phyloP scores from a whole-genome alignment of 2,329 filamentous ascomycete species.

The Neophaeococcomyces aloes region DNA sequence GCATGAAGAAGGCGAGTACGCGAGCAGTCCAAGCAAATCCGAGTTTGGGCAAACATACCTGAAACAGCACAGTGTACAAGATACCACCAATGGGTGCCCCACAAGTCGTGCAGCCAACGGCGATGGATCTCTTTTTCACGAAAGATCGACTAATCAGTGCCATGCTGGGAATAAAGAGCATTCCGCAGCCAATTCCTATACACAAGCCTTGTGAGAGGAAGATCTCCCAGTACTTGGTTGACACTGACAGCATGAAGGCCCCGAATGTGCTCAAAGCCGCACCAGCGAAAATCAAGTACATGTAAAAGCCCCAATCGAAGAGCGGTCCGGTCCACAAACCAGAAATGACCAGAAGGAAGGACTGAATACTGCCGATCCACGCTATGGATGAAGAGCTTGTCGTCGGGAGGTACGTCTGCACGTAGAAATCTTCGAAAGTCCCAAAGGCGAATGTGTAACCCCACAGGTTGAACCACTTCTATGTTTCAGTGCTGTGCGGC shows the following conservation, averaged over 20 bases:
- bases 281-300: conserved; percentile 59
- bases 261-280: conserved; percentile 51
- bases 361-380: conserved; percentile 80
- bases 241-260: conserved; percentile 61
- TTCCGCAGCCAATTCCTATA: conserved; percentile 61
- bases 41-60: conserved; percentile 35
- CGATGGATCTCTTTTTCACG: conserved; percentile 15
- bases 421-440: conserved; percentile 69
- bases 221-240: conserved; percentile 73
- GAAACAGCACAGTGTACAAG: conserved; percentile 48
- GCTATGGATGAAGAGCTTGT: conserved; percentile 62
- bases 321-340: conserved; percentile 78
- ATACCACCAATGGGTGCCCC: conserved; percentile 61
- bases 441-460: conserved; percentile 34
- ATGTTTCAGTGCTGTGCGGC: conserved; percentile 55
- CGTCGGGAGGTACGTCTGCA: conserved; percentile 58
- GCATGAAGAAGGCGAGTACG: conserved; percentile 32
- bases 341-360: conserved; percentile 72
- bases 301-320: conserved; percentile 75
- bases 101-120: conserved; percentile 23
- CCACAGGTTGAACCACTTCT: conserved; percentile 14
- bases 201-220: conserved; percentile 69
- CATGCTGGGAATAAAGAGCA: conserved; percentile 76
- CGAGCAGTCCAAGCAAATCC: conserved; percentile 41
- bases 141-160: conserved; percentile 19